phyloP scores from a whole-genome alignment of 2,329 filamentous ascomycete genomes.

The Ascochyta viciae-villosae region DNA sequence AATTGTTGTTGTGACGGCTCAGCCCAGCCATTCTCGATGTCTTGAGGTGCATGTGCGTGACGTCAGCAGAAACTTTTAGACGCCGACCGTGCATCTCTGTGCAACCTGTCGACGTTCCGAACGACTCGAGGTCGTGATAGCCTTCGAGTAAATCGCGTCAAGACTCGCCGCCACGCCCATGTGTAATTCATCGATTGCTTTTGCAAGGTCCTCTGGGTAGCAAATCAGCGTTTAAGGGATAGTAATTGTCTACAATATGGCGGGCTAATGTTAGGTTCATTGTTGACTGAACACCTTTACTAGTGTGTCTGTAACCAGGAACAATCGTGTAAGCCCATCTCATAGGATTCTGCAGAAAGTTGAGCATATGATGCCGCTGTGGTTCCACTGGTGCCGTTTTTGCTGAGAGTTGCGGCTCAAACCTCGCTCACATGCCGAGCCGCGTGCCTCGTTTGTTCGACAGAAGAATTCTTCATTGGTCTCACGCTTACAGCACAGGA shows the following conservation, averaged over 20 bases:
- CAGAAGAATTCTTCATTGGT: not conserved
- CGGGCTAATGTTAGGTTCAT: too few relatives aligned
- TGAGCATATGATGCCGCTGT: too few relatives aligned
- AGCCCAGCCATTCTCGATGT: not conserved
- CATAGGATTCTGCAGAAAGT: too few relatives aligned
- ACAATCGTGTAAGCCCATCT: too few relatives aligned
- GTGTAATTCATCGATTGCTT: too few relatives aligned
- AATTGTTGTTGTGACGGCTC: not conserved
- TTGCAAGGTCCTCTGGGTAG: too few relatives aligned
- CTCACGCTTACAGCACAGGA: not conserved
- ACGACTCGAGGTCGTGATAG: not conserved
- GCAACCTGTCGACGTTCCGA: constrained; percentile 1
- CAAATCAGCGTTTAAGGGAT: too few relatives aligned
- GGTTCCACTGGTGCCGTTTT: not conserved
- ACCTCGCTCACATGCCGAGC: not conserved
- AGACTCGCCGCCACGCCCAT: too few relatives aligned
- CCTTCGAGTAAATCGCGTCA: too few relatives aligned
- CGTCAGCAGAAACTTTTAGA: constrained; percentile 21
- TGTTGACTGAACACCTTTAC: too few relatives aligned
- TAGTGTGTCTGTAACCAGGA: too few relatives aligned
- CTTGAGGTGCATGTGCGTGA: constrained; percentile 15
- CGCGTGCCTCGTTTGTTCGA: not conserved
- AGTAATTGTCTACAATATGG: too few relatives aligned
- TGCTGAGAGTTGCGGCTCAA: not conserved
- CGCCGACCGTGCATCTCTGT: constrained; percentile 13